A percentile compares a stretch with the other conserved stretches of the same genome.
These are phyloP conservation scores for Articulospora tetracladia DNA, from an alignment of 495 filamentous ascomycete species.

Conservation along the genomic window DNA sequence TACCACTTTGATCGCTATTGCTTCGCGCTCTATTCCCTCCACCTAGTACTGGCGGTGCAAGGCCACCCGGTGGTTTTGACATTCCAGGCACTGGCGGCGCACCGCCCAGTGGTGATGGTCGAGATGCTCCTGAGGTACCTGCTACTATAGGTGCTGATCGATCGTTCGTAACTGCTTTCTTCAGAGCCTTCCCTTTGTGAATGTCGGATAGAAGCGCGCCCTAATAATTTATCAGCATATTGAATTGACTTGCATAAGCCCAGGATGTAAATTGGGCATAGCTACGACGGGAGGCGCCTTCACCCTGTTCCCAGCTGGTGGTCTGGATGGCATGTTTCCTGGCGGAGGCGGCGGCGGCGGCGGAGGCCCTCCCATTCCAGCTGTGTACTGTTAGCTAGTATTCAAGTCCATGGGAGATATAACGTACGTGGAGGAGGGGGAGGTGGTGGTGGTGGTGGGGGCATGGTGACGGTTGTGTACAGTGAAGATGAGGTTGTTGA, in stretches of 20 bases:
- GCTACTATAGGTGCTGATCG: conserved; percentile 77
- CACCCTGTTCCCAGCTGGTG: conserved; percentile 28
- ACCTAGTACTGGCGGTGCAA: conserved; percentile 74
- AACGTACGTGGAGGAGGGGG: conserved; percentile 36
- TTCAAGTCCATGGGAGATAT: conserved; percentile 39
- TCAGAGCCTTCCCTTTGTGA: conserved; percentile 72
- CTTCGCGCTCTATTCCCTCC: conserved; percentile 65
- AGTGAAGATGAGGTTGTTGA: not conserved
- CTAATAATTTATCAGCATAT: conserved; percentile 40
- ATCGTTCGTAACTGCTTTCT: conserved; percentile 92
- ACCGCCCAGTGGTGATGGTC: conserved; percentile 53
- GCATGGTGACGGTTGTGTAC: conserved; percentile 38
- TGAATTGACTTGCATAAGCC: conserved; percentile 17
- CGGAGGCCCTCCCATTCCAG: conserved; percentile 63
- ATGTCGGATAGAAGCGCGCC: conserved; percentile 90
- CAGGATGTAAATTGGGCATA: conserved; percentile 20
- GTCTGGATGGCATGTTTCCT: conserved; percentile 25
- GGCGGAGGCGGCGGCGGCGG: conserved; percentile 67
- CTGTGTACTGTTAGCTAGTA: conserved; percentile 42
- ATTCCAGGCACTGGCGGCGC: conserved; percentile 80
- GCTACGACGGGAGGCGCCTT: conserved; percentile 18
- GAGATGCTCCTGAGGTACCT: conserved; percentile 47
- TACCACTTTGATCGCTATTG: conserved; percentile 66
- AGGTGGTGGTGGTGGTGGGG: conserved; percentile 67
- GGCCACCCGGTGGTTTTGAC: conserved; percentile 53